Base-by-base conservation (phyloP, 345 rosid genomes). In the Populus deltoides region DNA sequence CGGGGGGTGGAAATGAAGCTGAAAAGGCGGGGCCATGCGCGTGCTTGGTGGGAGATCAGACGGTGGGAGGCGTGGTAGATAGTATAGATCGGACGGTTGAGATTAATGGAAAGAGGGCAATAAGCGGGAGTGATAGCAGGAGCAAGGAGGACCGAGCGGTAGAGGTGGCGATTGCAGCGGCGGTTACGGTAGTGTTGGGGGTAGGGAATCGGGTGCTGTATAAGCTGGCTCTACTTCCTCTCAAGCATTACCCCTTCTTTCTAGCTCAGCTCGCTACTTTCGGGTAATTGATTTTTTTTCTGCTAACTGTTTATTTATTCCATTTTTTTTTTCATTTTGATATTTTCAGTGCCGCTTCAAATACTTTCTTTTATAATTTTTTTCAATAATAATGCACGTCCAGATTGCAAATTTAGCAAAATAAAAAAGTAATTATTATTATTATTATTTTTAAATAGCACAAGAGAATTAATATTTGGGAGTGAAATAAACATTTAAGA, bases 221-320 rank as follows among this genome's bases (percentile, higher is more conserved):
- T 83, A 94, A 94, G 78, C 85, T 94, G 49, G 98, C 98, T 13
- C 84, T 94, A 71, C 86, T 94, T 74, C 97, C 98, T 71, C 97
- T 94, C 77, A 92, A 89, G 84, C 92, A 87, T 33, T 90, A 90
- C 81, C 98, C 98, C 22, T 94, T 94, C 92, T 94, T 94, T 82
- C 94, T 94, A 81, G 98, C 98, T 18, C 98, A 94, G 89, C 90
- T 94, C 78, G 93, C 98, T 70, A 94, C 98, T 51, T 83, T 92
- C 89, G 97, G 98, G 98, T 94, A 89, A 57, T 71, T 27, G 51
- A 36, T 59, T 72, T 79, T 17, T 22, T n/a, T 45, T 6, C 4
- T 63, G 24, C 53, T 68, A 27, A 25, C 47, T 29, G 4, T 53
- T 65, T 55, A 17, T 45, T 11, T 10, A 2, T 41, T 41, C 13